Evolutionary conservation across 1,139 yeast genomes (phyloP).

Genomic region (Debaryomycetaceae sp.): DNA sequence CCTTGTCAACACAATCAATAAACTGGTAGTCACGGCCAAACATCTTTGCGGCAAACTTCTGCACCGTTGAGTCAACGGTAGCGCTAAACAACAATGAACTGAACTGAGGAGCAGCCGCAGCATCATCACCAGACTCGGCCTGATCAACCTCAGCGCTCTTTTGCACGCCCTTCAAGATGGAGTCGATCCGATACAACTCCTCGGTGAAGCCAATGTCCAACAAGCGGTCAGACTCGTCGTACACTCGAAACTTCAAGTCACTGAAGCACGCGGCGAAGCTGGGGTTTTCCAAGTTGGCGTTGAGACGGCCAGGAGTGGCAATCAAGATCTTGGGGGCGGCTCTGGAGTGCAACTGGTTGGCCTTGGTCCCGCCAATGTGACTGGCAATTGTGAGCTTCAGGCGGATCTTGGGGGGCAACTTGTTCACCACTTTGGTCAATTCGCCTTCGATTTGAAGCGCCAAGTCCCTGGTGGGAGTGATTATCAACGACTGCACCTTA

Average conservation of each 20-base stretch:
- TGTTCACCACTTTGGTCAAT: constrained; percentile 37
- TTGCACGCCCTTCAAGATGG: constrained; percentile 39
- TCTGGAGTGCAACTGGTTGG: constrained; percentile 16
- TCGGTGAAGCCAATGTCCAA: constrained; percentile 74
- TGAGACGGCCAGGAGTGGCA: constrained; percentile 88
- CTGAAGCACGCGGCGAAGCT: constrained; percentile 46
- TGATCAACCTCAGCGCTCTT: constrained; percentile 3
- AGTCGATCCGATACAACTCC: constrained; percentile 55
- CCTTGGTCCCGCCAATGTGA: constrained; percentile 38
- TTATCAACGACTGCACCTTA: constrained; percentile 55
- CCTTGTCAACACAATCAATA: constrained; percentile 71
- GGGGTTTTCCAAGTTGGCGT: constrained; percentile 51
- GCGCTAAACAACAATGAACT: constrained; percentile 84
- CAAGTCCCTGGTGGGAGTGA: constrained; percentile 90
- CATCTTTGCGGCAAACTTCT: constrained; percentile 58
- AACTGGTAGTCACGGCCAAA: constrained; percentile 62
- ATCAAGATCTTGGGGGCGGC: constrained; percentile 50
- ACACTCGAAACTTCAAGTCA: constrained; percentile 58
- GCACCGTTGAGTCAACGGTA: constrained; percentile 69
- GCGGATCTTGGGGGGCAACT: constrained; percentile 13
- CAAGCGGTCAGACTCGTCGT: constrained; percentile 87
- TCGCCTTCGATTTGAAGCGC: constrained; percentile 82
- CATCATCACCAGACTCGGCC: constrained; percentile 13
- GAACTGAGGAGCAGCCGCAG: constrained; percentile 25
- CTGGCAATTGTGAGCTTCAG: constrained; percentile 19